Conservation (phyloP, 352 stramenopile species). For the Globisporangium irregulare region DNA sequence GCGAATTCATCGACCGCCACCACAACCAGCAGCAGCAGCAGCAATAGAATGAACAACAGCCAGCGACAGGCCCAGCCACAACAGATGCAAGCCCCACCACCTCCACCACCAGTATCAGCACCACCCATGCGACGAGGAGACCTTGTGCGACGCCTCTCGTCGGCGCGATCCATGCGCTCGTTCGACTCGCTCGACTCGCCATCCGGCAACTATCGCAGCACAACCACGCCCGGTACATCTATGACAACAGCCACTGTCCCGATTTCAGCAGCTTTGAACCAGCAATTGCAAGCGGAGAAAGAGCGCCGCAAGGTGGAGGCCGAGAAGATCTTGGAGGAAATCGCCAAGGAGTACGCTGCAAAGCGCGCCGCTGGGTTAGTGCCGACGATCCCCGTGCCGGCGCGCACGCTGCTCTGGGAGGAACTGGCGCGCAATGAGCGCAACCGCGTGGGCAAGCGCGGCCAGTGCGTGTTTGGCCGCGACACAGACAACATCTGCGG, state of each 20-base stretch:
- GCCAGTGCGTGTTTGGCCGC: conserved; percentile 67
- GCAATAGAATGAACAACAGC: conserved; percentile 2
- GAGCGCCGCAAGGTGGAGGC: conserved; percentile 45
- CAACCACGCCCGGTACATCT: background rate
- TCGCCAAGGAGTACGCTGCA: conserved; percentile 79
- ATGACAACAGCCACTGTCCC: background rate
- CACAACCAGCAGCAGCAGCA: background rate
- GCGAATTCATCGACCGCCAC: background rate
- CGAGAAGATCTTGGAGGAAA: conserved; percentile 66
- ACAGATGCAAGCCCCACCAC: background rate
- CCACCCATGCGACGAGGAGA: background rate
- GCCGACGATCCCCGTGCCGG: conserved; percentile 63
- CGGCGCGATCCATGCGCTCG: conserved; percentile 12
- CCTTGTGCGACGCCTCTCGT: conserved; percentile 17
- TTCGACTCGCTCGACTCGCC: conserved; percentile 14
- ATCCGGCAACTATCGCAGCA: conserved; percentile 1
- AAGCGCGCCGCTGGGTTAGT: conserved; percentile 75
- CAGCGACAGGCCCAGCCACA: background rate
- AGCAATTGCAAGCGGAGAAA: conserved; percentile 20
- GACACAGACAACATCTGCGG: conserved; percentile 51
- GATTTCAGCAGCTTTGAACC: conserved; percentile 2
- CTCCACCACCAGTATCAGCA: background rate
- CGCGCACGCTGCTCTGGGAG: conserved; percentile 77
- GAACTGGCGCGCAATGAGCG: conserved; percentile 59
- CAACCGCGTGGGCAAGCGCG: conserved; percentile 37